phyloP scores from a whole-genome alignment of 2,329 filamentous ascomycete species.

The Cercospora janseana region DNA sequence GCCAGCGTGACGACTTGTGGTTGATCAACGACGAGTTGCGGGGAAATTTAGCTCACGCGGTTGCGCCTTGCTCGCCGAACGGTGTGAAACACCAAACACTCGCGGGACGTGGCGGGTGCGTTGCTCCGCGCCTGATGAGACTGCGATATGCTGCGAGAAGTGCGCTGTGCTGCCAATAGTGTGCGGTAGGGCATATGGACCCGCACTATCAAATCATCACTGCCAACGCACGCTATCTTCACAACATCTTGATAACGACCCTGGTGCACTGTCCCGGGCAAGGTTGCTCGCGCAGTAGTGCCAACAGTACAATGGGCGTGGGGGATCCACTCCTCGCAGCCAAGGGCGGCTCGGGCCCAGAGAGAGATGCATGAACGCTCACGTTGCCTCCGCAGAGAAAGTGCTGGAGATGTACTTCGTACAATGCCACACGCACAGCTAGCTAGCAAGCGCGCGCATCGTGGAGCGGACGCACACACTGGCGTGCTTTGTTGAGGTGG shows the following conservation, averaged over 20 bases:
- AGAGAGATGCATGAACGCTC: conserved; percentile 16
- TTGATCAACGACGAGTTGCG: conserved; percentile 17
- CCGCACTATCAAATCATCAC: not conserved
- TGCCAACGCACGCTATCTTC: too few species aligned
- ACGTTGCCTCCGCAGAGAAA: conserved; percentile 11
- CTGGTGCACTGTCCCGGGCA: not conserved
- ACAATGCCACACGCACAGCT: not conserved
- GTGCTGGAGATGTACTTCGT: conserved; percentile 12
- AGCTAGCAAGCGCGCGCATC: not conserved
- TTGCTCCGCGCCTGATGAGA: too few species aligned
- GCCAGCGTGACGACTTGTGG: conserved; percentile 9
- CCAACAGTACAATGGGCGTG: conserved; percentile 15
- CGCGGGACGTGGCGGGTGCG: too few species aligned
- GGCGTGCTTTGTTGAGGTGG: too few species aligned
- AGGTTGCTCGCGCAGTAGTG: conserved; percentile 16
- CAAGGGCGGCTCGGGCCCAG: conserved; percentile 9
- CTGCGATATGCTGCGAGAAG: too few species aligned
- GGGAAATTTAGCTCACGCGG: conserved; percentile 11
- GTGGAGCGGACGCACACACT: conserved; percentile 3
- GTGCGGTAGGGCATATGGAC: conserved; percentile 6
- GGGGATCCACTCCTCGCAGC: conserved; percentile 2
- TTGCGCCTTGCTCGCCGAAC: conserved; percentile 17
- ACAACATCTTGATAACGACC: conserved; percentile 12
- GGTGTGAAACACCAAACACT: too few species aligned
- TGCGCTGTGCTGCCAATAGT: too few species aligned